Base-by-base conservation (phyloP, 2,329 filamentous ascomycete species). In the Penicillium sp. region DNA sequence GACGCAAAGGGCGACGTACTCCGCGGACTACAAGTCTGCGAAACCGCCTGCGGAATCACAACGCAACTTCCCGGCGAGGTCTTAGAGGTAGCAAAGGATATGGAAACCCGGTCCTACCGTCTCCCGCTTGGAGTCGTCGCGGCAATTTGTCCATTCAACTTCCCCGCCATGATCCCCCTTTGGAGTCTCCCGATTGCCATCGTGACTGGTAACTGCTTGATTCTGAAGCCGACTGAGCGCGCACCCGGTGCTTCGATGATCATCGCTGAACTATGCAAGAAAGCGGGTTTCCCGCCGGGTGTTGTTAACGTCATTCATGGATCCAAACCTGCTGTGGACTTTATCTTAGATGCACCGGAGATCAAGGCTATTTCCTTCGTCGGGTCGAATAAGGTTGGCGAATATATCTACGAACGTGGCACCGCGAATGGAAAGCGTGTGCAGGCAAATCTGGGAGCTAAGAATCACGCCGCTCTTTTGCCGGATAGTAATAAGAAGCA, bases 361-460 rank as follows among this genome's bases (percentile, higher is more conserved):
- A 86, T 87, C 78, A 87, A 86, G 76, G 85, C 85, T 50, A 81
- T 88, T 62, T 83, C 79, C 67, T 88, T 88, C 64, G 85, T 88
- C n/a, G 85, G 85, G 49, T 82, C 80, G 74, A 87, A 87, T 77
- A 81, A 81, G 68, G 85, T 84, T 9, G 85, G 85, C 47, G 85
- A 88, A 68, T 87, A 88, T 73, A 87, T 88, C 69, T 87, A 81
- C 74, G 75, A 78, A 29, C 82, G 84, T 43, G 84, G 80, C 8
- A 83, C 82, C 3, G 85, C 84, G 57, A 84, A 86, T 55, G 85
- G 85, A 57, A 88, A 53, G 29, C 50, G 50, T 36, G 50, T 53
- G 1, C 50, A 53, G 31, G 50, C 50, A 1, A 53, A 53, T n/a
- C 21, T 53, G 17, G 50, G 50, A 12, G 50, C 50, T 5, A 53